phyloP scores from a whole-genome alignment of 345 rosid species.

The Aquilaria yunnanensis region DNA sequence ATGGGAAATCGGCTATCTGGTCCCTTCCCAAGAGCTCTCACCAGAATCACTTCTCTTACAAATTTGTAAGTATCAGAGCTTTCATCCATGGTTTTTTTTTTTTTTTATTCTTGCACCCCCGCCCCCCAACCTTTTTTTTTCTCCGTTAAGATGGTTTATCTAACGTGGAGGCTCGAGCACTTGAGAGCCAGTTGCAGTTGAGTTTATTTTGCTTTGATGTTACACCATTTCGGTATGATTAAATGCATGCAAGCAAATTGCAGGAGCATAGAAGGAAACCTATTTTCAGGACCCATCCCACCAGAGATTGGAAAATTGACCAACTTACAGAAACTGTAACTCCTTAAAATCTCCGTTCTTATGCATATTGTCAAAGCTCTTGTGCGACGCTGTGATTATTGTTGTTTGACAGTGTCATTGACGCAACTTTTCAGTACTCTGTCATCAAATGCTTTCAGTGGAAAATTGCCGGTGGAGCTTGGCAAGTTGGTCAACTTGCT shows the following conservation, averaged over 20 bases:
- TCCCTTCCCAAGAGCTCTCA: slow-evolving; percentile 68
- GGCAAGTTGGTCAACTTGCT: slow-evolving; percentile 51
- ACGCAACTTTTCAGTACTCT: slow-evolving; percentile 36
- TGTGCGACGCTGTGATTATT: background rate
- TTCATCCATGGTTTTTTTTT: background rate
- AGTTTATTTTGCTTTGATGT: too few relatives aligned
- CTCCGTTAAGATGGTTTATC: too few relatives aligned
- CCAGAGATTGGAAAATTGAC: slow-evolving; percentile 53
- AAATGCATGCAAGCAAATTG: background rate
- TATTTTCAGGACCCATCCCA: slow-evolving; percentile 65
- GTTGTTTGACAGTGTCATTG: slow-evolving; percentile 2
- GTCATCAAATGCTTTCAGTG: slow-evolving; percentile 70
- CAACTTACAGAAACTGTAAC: slow-evolving; percentile 64
- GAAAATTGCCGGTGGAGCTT: slow-evolving; percentile 47
- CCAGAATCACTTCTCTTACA: slow-evolving; percentile 49
- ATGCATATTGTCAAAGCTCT: slow-evolving; percentile 7
- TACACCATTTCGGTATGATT: background rate
- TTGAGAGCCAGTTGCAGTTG: too few relatives aligned
- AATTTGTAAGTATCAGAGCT: slow-evolving; percentile 52
- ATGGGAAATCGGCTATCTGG: slow-evolving; percentile 91
- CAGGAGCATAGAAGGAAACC: slow-evolving; percentile 89
- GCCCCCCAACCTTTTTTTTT: too few relatives aligned
- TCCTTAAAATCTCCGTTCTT: background rate
- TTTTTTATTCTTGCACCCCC: background rate
- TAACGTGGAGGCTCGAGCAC: too few relatives aligned